These are phyloP conservation scores for Tetrahymena malaccensis DNA, from an alignment of 73 alveolate species.

Conservation along the genomic window DNA sequence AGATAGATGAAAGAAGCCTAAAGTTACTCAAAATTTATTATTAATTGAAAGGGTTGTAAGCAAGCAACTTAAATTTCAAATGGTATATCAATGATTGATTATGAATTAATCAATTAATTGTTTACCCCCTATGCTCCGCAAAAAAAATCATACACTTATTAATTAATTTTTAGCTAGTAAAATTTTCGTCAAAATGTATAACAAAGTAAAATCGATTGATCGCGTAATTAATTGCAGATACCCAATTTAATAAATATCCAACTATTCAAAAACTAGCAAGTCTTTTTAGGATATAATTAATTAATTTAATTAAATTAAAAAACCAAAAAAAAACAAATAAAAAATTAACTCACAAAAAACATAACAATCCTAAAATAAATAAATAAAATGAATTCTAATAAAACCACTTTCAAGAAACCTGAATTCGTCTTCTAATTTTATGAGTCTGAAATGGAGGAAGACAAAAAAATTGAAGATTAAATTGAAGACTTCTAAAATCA, in stretches of 20 bases:
- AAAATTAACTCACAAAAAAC: background rate
- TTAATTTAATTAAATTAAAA: background rate
- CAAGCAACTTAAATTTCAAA: background rate
- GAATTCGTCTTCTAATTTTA: background rate
- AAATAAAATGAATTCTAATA: background rate
- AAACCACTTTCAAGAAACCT: background rate
- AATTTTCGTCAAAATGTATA: background rate
- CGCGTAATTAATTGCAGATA: background rate
- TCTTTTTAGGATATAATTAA: background rate
- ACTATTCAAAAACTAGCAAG: background rate
- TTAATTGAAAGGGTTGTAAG: background rate
- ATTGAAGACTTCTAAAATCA: background rate
- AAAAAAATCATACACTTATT: background rate
- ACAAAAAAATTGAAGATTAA: background rate
- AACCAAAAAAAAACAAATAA: background rate
- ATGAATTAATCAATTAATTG: too few species aligned
- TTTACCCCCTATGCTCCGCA: background rate
- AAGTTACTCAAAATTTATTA: background rate
- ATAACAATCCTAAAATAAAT: background rate
- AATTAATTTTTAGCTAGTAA: background rate
- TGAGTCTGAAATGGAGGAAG: background rate
- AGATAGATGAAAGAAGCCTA: background rate
- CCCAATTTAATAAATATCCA: background rate
- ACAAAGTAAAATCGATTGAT: background rate
- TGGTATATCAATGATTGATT: too few species aligned